A percentile compares a stretch with the other conserved stretches of the same genome.
phyloP scores from a whole-genome alignment of 1,284 basidiomycete genomes.

The Tausonia pullulans region DNA sequence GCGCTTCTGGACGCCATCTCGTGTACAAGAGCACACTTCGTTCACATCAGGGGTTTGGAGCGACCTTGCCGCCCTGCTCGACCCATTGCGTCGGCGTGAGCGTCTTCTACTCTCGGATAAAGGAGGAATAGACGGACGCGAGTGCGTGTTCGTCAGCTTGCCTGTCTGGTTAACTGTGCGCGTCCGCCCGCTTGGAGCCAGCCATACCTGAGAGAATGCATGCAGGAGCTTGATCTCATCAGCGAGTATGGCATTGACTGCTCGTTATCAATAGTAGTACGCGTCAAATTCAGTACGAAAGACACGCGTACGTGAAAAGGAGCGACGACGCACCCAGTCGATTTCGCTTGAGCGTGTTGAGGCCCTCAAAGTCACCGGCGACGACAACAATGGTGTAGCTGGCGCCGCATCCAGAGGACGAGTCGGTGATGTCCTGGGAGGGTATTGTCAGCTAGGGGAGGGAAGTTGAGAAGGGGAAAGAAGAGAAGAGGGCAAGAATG shows the following conservation, averaged over 20 bases:
- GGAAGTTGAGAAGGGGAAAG: neutral
- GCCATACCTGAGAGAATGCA: conserved; percentile 15
- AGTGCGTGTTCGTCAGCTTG: conserved; percentile 53
- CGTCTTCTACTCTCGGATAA: conserved; percentile 8
- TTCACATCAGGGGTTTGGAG: conserved; percentile 83
- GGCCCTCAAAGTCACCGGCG: conserved; percentile 13
- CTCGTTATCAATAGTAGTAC: neutral
- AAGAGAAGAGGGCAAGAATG: neutral
- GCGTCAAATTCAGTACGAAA: neutral
- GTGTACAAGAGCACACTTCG: conserved; percentile 32
- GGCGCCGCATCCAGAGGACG: conserved; percentile 11
- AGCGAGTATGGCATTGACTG: conserved; percentile 14
- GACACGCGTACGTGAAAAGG: neutral
- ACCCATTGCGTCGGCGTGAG: conserved; percentile 10
- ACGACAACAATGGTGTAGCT: conserved; percentile 17
- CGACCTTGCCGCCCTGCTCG: conserved; percentile 37
- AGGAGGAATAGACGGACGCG: conserved; percentile 79
- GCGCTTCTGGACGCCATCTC: too few species aligned
- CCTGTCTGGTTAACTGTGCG: neutral
- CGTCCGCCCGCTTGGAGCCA: neutral
- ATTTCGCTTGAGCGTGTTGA: conserved; percentile 16
- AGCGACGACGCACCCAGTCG: conserved; percentile 6
- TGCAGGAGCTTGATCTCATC: conserved; percentile 15
- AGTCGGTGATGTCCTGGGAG: conserved; percentile 14
- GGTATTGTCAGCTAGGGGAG: neutral